Evolutionary conservation across 768 basidiomycete genomes (phyloP).

Genomic region (Leccinum broughii): DNA sequence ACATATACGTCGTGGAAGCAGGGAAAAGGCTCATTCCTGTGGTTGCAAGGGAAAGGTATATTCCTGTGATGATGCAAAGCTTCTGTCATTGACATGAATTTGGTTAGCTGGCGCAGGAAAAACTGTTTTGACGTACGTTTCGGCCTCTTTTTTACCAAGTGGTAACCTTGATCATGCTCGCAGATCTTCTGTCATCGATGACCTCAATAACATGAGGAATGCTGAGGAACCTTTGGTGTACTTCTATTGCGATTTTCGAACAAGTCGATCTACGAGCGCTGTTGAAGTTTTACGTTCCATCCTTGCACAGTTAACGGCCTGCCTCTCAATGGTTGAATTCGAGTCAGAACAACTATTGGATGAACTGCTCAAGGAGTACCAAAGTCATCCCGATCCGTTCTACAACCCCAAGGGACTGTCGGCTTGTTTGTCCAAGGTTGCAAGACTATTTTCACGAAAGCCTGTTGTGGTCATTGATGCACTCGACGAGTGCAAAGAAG

Average conservation of each 20-base stretch:
- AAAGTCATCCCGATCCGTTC: background rate
- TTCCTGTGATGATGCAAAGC: background rate
- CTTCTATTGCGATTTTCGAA: slow-evolving; percentile 29
- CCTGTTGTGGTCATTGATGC: slow-evolving; percentile 21
- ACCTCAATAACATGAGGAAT: background rate
- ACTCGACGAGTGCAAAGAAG: slow-evolving; percentile 23
- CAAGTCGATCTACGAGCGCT: slow-evolving; percentile 4
- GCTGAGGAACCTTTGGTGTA: slow-evolving; percentile 2
- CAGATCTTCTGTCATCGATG: slow-evolving; percentile 1
- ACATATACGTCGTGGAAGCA: slow-evolving; percentile 9
- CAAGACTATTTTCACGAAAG: slow-evolving; percentile 1
- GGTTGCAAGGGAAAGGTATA: slow-evolving; percentile 23
- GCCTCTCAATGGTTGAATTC: background rate
- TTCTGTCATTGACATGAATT: background rate
- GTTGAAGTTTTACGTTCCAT: slow-evolving; percentile 21
- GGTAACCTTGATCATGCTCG: background rate
- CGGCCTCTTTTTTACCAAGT: too few relatives aligned
- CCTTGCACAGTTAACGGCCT: slow-evolving; percentile 15
- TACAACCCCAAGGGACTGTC: slow-evolving; percentile 7
- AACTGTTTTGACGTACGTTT: background rate
- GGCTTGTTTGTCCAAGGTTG: background rate
- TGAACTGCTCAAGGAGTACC: slow-evolving; percentile 5
- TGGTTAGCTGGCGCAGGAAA: slow-evolving; percentile 1
- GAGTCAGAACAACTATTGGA: slow-evolving; percentile 2
- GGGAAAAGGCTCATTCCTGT: slow-evolving; percentile 8